Percentiles rank a stretch among this genome's conserved stretches.
phyloP scores from a whole-genome alignment of 2,329 filamentous ascomycete species.

The Talaromyces sp. region DNA sequence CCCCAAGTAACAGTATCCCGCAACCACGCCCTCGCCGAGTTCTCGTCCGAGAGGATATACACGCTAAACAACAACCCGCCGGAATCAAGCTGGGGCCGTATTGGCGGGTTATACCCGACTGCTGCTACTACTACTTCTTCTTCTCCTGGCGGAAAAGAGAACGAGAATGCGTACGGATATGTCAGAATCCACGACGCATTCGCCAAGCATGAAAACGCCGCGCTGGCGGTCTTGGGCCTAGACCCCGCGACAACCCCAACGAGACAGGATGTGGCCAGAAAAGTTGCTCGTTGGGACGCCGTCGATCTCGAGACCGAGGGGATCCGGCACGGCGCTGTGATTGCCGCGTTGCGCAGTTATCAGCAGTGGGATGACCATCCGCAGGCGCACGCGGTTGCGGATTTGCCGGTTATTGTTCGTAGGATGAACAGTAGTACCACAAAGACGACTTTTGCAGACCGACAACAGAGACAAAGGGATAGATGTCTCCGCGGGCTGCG shows the following conservation, averaged over 20 bases:
- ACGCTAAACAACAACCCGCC: slow-evolving; percentile 34
- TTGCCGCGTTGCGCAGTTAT: slow-evolving; percentile 47
- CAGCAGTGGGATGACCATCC: slow-evolving; percentile 48
- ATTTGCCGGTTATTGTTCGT: slow-evolving; percentile 43
- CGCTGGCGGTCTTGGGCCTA: slow-evolving; percentile 41
- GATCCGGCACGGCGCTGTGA: slow-evolving; percentile 36
- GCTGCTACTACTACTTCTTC: slow-evolving; percentile 3
- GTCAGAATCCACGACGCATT: slow-evolving; percentile 54
- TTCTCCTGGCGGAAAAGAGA: too few species aligned
- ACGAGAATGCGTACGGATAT: slow-evolving; percentile 34
- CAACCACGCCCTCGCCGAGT: slow-evolving; percentile 47
- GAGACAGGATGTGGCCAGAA: slow-evolving; percentile 27
- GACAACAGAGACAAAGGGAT: slow-evolving; percentile 1
- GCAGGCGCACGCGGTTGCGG: slow-evolving; percentile 40
- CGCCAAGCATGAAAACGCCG: slow-evolving; percentile 44
- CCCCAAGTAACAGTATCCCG: slow-evolving; percentile 40
- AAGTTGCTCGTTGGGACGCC: slow-evolving; percentile 41
- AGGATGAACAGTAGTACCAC: slow-evolving; percentile 23
- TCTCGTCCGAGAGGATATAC: slow-evolving; percentile 50
- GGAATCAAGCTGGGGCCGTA: slow-evolving; percentile 32
- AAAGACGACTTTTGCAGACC: background rate
- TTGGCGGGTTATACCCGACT: slow-evolving; percentile 50
- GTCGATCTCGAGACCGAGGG: slow-evolving; percentile 47
- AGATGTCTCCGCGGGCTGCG: slow-evolving; percentile 38
- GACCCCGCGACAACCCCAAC: background rate